These are phyloP conservation scores for Yamadazyma kanchanaburiensis DNA, from an alignment of 1,139 yeast species.

Conservation along the genomic window DNA sequence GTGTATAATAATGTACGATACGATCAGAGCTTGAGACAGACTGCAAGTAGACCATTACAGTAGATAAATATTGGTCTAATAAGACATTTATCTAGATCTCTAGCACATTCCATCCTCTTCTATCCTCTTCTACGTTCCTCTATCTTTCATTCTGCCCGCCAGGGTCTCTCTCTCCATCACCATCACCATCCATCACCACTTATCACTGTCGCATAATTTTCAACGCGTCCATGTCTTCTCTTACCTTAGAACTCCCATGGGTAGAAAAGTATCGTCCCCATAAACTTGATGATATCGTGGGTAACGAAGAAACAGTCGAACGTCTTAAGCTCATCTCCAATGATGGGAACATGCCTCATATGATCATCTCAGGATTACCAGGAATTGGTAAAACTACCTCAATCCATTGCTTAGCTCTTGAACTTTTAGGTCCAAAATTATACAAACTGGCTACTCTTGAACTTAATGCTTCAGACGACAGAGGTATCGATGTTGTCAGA, in stretches of 20 bases:
- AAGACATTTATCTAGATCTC: no score
- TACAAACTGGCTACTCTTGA: slow-evolving; percentile 85
- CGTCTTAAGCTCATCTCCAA: slow-evolving; percentile 78
- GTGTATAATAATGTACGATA: slow-evolving; percentile 1
- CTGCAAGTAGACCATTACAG: no score
- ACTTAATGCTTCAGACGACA: slow-evolving; percentile 52
- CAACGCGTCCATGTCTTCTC: no score
- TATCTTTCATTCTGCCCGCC: no score
- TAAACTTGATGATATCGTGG: slow-evolving; percentile 78
- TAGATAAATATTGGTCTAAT: no score
- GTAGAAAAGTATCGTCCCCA: slow-evolving; percentile 94
- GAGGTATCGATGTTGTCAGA: slow-evolving; percentile 50
- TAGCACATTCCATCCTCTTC: no score
- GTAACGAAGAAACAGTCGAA: slow-evolving; percentile 87
- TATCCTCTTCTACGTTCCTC: no score
- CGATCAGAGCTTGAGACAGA: no score
- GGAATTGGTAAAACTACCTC: slow-evolving; percentile 98
- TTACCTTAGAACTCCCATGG: slow-evolving; percentile 54
- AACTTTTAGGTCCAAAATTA: slow-evolving; percentile 65
- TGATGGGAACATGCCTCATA: slow-evolving; percentile 96
- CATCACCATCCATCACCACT: no score
- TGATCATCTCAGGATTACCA: slow-evolving; percentile 91
- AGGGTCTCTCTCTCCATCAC: no score
- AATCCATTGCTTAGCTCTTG: slow-evolving; percentile 84
- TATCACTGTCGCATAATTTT: no score